Evolutionary conservation across 352 stramenopile species (phyloP).

Genomic region (Ophiocytium majus): DNA sequence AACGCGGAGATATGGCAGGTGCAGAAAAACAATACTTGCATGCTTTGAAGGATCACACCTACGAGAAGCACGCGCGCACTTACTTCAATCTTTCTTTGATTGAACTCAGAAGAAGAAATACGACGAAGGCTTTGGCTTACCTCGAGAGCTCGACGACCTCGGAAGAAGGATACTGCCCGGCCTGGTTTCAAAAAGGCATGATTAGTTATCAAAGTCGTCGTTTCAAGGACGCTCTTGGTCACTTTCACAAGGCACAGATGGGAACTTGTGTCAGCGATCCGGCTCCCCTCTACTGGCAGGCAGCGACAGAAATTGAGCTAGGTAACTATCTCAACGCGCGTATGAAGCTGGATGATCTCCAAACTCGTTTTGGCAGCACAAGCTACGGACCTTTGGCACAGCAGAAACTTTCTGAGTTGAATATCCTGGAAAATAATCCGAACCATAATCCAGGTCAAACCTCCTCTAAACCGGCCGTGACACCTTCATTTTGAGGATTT

Average conservation of each 20-base stretch:
- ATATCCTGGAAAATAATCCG: not conserved
- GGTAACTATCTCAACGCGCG: not conserved
- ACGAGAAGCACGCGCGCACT: constrained; percentile 9
- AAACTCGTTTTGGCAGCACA: not conserved
- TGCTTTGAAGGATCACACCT: constrained; percentile 1
- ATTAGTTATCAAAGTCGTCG: not conserved
- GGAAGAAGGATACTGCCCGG: not conserved
- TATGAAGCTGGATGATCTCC: constrained; percentile 1
- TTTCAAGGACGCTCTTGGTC: not conserved
- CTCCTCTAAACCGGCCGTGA: too few relatives aligned
- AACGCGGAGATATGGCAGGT: not conserved
- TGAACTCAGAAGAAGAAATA: not conserved
- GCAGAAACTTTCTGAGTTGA: not conserved
- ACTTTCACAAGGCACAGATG: not conserved
- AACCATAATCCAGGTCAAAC: too few relatives aligned
- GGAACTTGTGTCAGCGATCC: not conserved
- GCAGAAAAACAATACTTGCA: not conserved
- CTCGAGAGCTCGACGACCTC: not conserved
- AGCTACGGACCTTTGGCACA: not conserved
- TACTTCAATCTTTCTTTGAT: not conserved
- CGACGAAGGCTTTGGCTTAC: not conserved
- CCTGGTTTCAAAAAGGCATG: not conserved
- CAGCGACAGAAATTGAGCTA: not conserved
- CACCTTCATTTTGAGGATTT: too few relatives aligned
- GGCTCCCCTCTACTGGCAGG: not conserved